These are phyloP conservation scores for Boletus eberwhitei DNA, from an alignment of 768 basidiomycete species.

Conservation along the genomic window DNA sequence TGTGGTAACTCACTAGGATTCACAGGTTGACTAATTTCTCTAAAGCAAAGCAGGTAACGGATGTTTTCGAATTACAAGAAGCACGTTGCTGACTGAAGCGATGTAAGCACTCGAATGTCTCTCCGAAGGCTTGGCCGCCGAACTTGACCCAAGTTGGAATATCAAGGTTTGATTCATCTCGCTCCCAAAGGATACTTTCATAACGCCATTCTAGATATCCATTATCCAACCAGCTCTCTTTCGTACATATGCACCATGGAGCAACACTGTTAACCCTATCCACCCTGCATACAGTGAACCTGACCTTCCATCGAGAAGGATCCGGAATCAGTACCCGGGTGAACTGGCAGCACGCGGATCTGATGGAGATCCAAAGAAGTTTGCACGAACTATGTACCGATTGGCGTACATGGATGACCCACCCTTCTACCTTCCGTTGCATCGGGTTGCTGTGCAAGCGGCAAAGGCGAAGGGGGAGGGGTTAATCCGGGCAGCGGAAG, in stretches of 20 bases:
- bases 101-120: conserved; percentile 38
- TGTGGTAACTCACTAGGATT: conserved; percentile 4
- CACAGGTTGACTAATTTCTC: not conserved
- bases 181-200: not conserved
- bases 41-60: conserved; percentile 27
- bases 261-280: conserved; percentile 1
- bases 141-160: conserved; percentile 46
- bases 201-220: conserved; percentile 17
- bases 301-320: conserved; percentile 14
- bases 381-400: conserved; percentile 18
- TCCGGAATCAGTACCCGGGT: conserved; percentile 9
- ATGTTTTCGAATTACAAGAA: not conserved
- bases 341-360: not conserved
- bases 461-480: conserved; percentile 22
- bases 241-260: conserved; percentile 12
- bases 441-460: conserved; percentile 20
- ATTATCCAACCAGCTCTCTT: conserved; percentile 25
- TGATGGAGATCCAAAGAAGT: conserved; percentile 23
- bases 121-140: conserved; percentile 36
- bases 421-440: conserved; percentile 25
- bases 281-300: conserved; percentile 22
- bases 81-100: not conserved
- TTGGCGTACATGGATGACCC: conserved; percentile 23
- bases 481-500: conserved; percentile 20
- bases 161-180: conserved; percentile 37